These are phyloP conservation scores for Neonectria hederae DNA, from an alignment of 2,329 filamentous ascomycete species.

Conservation along the genomic window DNA sequence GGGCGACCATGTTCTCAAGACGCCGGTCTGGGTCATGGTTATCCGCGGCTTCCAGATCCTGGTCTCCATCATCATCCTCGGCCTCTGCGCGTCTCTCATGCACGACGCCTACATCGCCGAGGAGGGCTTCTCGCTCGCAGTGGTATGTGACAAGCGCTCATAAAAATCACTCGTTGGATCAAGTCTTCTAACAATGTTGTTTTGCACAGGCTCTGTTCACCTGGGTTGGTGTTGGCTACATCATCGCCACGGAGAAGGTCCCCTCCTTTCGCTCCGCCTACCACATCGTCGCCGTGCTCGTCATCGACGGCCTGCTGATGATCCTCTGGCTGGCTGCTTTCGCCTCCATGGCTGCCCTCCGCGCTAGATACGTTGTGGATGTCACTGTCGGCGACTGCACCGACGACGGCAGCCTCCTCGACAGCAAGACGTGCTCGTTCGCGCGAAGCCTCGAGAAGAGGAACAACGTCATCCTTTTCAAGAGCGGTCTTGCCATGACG, in stretches of 20 bases:
- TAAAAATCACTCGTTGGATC: too few relatives aligned
- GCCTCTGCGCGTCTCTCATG: slow-evolving; percentile 53
- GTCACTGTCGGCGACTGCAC: slow-evolving; percentile 45
- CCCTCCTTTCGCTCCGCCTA: slow-evolving; percentile 48
- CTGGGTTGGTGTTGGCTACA: slow-evolving; percentile 56
- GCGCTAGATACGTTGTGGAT: slow-evolving; percentile 48
- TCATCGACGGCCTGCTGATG: slow-evolving; percentile 55
- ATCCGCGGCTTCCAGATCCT: slow-evolving; percentile 54
- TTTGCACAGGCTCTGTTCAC: slow-evolving; percentile 54
- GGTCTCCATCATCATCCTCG: slow-evolving; percentile 55
- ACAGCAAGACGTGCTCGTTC: slow-evolving; percentile 49
- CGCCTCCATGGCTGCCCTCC: slow-evolving; percentile 52
- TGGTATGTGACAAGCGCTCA: slow-evolving; percentile 36
- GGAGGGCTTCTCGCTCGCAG: slow-evolving; percentile 29
- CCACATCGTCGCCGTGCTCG: slow-evolving; percentile 56
- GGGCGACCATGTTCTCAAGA: slow-evolving; percentile 48
- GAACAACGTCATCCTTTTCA: slow-evolving; percentile 47
- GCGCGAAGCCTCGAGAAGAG: slow-evolving; percentile 13
- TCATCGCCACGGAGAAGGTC: slow-evolving; percentile 53
- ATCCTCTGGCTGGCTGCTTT: slow-evolving; percentile 60
- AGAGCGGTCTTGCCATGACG: slow-evolving; percentile 48
- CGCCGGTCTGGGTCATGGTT: slow-evolving; percentile 55
- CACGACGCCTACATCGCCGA: slow-evolving; percentile 37
- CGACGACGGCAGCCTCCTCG: slow-evolving; percentile 51
- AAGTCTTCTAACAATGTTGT: slow-evolving; percentile 11